A percentile compares a stretch with the other conserved stretches of the same genome.
Evolutionary conservation across 345 rosid genomes (phyloP).

Genomic region (Fremontodendron californicum): DNA sequence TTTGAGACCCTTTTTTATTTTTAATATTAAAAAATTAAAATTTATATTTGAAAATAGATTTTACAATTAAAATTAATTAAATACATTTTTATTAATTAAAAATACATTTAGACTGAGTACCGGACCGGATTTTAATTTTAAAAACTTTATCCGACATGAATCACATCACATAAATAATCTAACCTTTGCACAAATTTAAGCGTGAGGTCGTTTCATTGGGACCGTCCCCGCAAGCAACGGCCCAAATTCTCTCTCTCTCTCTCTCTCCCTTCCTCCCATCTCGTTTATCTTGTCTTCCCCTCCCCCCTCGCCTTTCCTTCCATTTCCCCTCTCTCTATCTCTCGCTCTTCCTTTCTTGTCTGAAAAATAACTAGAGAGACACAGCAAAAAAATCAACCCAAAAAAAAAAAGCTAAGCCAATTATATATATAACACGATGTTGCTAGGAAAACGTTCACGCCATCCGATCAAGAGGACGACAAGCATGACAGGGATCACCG

Average conservation of each 20-base stretch:
- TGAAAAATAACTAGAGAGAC: neutral
- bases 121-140: no score
- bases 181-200: no score
- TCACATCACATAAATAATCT: no score
- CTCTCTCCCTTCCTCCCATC: constrained; percentile 5
- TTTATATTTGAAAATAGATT: no score
- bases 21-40: no score
- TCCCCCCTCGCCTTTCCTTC: neutral
- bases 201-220: no score
- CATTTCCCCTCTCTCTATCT: constrained; percentile 18
- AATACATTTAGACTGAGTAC: no score
- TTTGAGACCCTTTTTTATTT: no score
- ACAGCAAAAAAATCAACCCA: neutral
- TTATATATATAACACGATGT: constrained; percentile 30
- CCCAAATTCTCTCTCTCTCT: constrained; percentile 35
- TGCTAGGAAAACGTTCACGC: constrained; percentile 65
- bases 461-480: constrained; percentile 62
- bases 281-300: constrained; percentile 10
- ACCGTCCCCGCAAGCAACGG: constrained; percentile 52
- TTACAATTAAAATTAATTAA: no score
- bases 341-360: constrained; percentile 12
- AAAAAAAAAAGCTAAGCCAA: neutral
- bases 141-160: no score
- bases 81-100: no score
- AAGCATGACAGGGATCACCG: constrained; percentile 60